Conservation (phyloP, 2,329 filamentous ascomycete species). For the Fusarium napiforme region DNA sequence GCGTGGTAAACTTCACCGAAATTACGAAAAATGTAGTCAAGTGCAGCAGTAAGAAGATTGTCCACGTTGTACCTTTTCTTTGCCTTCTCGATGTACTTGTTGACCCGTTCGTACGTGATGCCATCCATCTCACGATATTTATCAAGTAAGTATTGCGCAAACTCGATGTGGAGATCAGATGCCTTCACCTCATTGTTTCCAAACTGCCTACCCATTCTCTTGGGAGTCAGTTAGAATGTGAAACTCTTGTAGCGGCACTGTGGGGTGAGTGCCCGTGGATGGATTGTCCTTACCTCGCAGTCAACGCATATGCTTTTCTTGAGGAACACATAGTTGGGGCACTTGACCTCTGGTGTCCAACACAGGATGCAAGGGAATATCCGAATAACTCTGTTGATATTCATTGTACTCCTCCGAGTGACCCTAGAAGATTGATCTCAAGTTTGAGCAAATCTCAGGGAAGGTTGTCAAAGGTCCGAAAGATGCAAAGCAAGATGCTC, state of each 20-base stretch:
- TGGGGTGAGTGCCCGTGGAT: neutral
- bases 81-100: constrained; percentile 33
- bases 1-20: constrained; percentile 32
- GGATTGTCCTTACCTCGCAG: constrained; percentile 34
- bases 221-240: constrained; percentile 1
- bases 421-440: neutral
- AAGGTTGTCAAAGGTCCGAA: neutral
- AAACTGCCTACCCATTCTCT: constrained; percentile 25
- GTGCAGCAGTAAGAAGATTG: constrained; percentile 33
- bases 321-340: constrained; percentile 42
- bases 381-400: constrained; percentile 24
- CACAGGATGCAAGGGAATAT: constrained; percentile 38
- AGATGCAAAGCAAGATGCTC: neutral
- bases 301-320: constrained; percentile 40
- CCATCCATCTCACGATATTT: constrained; percentile 37
- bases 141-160: constrained; percentile 43
- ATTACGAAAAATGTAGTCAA: constrained; percentile 41
- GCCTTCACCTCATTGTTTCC: constrained; percentile 28
- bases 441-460: neutral
- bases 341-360: constrained; percentile 43
- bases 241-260: neutral
- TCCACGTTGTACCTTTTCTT: constrained; percentile 34
- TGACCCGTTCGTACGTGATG: constrained; percentile 39
- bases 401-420: constrained; percentile 24
- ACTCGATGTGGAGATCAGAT: constrained; percentile 37